Evolutionary conservation across 495 filamentous ascomycete species (phyloP).

Genomic region (Talaromyces proteolyticus): DNA sequence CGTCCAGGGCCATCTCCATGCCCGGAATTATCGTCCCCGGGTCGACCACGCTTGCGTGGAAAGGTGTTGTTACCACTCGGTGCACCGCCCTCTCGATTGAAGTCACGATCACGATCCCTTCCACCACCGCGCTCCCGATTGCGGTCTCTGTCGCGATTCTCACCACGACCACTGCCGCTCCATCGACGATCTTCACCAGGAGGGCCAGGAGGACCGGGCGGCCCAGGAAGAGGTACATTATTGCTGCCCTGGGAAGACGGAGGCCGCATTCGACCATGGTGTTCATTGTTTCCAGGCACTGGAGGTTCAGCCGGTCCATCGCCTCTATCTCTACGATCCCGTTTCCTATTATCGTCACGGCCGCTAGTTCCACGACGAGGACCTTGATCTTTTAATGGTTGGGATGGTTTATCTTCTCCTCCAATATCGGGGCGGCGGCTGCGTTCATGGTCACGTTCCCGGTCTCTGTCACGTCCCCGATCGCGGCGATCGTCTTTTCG

Average conservation of each 20-base stretch:
- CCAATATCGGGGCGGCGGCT: conserved; percentile 21
- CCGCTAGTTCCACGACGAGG: conserved; percentile 25
- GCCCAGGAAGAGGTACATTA: conserved; percentile 24
- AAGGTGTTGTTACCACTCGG: conserved; percentile 8
- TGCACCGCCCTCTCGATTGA: conserved; percentile 6
- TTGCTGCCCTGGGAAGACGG: conserved; percentile 25
- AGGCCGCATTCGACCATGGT: conserved; percentile 35
- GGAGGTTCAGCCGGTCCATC: conserved; percentile 19
- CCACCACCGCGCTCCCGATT: conserved; percentile 33
- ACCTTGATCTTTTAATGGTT: conserved; percentile 9
- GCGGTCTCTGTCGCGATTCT: conserved; percentile 35
- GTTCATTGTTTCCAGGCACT: conserved; percentile 17
- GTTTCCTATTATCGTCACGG: conserved; percentile 32
- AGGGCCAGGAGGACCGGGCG: conserved; percentile 18
- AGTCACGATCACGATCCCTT: conserved; percentile 28
- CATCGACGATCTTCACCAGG: conserved; percentile 32
- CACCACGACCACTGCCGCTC: conserved; percentile 22
- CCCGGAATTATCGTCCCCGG: conserved; percentile 23
- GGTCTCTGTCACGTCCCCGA: conserved; percentile 26
- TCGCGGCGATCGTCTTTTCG: conserved; percentile 34
- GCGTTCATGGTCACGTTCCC: conserved; percentile 34
- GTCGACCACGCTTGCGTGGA: conserved; percentile 37
- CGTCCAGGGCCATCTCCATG: conserved; percentile 20
- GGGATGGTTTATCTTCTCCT: conserved; percentile 32
- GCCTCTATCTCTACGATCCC: conserved; percentile 35